Evolutionary conservation across 257 asterid genomes (phyloP).

Genomic region (Ilex asprella): DNA sequence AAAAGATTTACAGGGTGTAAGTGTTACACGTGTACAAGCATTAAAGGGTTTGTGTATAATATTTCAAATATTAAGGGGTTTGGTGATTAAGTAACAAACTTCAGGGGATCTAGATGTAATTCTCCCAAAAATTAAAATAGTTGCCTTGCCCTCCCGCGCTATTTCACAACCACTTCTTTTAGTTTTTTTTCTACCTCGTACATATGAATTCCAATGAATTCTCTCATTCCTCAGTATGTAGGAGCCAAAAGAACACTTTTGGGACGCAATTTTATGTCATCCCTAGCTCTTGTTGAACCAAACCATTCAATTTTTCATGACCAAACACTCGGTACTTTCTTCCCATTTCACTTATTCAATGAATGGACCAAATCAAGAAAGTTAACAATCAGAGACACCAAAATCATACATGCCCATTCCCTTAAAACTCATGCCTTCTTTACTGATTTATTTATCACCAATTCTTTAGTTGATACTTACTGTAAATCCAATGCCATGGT

Average conservation of each 20-base stretch:
- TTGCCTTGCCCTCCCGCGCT: too few relatives aligned
- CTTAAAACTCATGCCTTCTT: constrained; percentile 27
- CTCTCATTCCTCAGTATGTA: constrained; percentile 15
- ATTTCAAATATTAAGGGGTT: too few relatives aligned
- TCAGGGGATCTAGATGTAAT: too few relatives aligned
- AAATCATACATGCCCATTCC: constrained; percentile 39
- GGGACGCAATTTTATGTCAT: constrained; percentile 23
- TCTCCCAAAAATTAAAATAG: too few relatives aligned
- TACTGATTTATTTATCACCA: constrained; percentile 26
- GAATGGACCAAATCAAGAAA: constrained; percentile 30
- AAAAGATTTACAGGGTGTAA: too few relatives aligned
- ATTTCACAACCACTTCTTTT: too few relatives aligned
- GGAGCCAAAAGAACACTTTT: constrained; percentile 17
- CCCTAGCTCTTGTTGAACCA: constrained; percentile 16
- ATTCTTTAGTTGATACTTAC: constrained; percentile 37
- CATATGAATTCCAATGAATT: constrained; percentile 27
- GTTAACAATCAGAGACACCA: constrained; percentile 28
- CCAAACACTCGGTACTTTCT: constrained; percentile 10
- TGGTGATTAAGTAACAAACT: too few relatives aligned
- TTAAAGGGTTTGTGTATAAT: too few relatives aligned
- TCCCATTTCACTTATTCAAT: constrained; percentile 24
- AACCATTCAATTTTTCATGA: constrained; percentile 15
- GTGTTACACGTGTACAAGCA: too few relatives aligned
- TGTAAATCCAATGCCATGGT: constrained; percentile 33
- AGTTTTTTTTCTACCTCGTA: too few relatives aligned